Conservation (phyloP, 768 basidiomycete genomes). For the Hebeloma cylindrosporum region DNA sequence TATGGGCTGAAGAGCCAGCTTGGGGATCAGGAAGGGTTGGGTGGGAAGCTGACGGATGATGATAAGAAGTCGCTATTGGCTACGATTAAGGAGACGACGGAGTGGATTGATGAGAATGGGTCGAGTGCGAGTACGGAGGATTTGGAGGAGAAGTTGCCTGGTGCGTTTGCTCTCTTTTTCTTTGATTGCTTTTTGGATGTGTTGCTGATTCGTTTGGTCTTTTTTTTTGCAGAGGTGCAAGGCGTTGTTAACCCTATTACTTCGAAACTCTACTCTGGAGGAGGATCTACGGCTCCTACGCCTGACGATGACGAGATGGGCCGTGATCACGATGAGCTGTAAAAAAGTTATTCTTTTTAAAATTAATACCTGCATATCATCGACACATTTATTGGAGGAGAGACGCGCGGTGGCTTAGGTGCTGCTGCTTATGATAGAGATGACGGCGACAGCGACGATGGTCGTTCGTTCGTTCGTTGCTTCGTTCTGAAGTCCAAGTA, state of each 20-base stretch:
- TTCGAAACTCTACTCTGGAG: conserved; percentile 67
- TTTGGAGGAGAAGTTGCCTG: conserved; percentile 90
- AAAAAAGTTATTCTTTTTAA: conserved; percentile 20
- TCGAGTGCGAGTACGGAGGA: conserved; percentile 78
- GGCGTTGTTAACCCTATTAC: conserved; percentile 81
- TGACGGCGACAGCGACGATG: too few species aligned
- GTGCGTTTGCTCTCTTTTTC: too few species aligned
- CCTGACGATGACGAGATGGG: conserved; percentile 42
- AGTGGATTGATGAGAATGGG: conserved; percentile 90
- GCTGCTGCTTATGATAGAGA: too few species aligned
- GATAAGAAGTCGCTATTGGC: conserved; percentile 84
- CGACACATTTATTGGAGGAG: too few species aligned
- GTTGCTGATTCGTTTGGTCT: too few species aligned
- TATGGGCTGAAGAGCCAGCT: conserved; percentile 89
- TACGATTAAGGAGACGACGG: conserved; percentile 83
- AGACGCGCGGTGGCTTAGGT: too few species aligned
- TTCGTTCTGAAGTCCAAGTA: too few species aligned
- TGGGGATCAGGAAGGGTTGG: conserved; percentile 84
- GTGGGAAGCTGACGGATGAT: conserved; percentile 79
- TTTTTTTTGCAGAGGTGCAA: conserved; percentile 77
- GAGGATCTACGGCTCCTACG: conserved; percentile 29
- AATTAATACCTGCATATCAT: too few species aligned
- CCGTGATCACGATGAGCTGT: conserved; percentile 50
- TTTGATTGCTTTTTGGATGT: too few species aligned
- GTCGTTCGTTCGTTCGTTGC: too few species aligned